These are phyloP conservation scores for Pistacia integerrima DNA, from an alignment of 345 rosid genomes.

Conservation along the genomic window DNA sequence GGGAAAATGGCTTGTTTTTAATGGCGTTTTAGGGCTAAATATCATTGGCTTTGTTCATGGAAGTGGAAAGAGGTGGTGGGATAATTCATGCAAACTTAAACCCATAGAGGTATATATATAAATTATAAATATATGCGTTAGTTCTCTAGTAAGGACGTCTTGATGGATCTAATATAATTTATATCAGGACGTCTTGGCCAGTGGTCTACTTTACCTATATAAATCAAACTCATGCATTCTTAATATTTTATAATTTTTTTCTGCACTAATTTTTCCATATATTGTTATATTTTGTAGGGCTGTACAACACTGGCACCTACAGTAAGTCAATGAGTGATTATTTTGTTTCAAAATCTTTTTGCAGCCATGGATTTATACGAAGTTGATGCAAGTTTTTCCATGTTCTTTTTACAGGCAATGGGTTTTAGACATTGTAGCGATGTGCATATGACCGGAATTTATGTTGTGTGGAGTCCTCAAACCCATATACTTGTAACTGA, in stretches of 20 bases:
- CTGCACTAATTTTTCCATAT: not conserved
- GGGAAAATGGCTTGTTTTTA: constrained; percentile 14
- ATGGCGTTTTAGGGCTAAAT: constrained; percentile 6
- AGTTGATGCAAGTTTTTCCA: not conserved
- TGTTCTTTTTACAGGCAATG: constrained; percentile 10
- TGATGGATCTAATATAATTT: no score
- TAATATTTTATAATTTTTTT: no score
- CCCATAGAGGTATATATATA: not conserved
- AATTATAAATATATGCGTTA: no score
- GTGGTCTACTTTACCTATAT: no score
- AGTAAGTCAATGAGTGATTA: not conserved
- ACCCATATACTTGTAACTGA: constrained; percentile 18
- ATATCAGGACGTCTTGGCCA: no score
- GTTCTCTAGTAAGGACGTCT: no score
- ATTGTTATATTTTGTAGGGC: not conserved
- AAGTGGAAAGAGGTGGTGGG: constrained; percentile 17
- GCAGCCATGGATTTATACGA: not conserved
- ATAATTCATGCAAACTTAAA: not conserved
- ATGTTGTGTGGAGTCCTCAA: constrained; percentile 28
- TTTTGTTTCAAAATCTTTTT: not conserved
- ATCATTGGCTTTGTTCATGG: constrained; percentile 28
- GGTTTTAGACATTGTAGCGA: constrained; percentile 18
- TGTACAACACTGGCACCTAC: constrained; percentile 7
- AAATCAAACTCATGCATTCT: no score
- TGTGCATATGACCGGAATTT: not conserved